phyloP scores from a whole-genome alignment of 352 stramenopile genomes.

The Pilasporangium apinafurcum region DNA sequence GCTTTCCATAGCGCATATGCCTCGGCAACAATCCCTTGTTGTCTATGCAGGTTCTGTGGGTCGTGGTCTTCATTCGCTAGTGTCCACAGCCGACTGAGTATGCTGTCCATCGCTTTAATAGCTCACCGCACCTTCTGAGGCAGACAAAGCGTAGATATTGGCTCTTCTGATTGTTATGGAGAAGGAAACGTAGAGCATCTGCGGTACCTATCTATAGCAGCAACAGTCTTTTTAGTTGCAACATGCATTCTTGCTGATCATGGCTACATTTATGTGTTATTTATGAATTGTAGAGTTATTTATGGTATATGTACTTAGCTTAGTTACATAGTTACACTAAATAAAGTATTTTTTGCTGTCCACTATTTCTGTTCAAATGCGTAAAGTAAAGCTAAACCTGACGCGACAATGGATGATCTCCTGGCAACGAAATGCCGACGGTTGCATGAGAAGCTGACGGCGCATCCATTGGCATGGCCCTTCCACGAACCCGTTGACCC shows the following conservation, averaged over 20 bases:
- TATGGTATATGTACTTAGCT: no score
- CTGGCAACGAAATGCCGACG: constrained; percentile 41
- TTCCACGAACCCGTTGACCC: constrained; percentile 95
- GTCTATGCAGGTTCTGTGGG: not conserved
- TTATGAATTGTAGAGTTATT: no score
- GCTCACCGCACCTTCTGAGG: no score
- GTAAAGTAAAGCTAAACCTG: not conserved
- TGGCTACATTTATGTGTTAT: no score
- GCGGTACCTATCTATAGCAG: no score
- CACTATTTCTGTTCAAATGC: not conserved
- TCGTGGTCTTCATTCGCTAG: constrained; percentile 20
- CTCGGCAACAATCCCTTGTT: constrained; percentile 20
- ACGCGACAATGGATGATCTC: constrained; percentile 29
- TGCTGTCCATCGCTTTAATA: constrained; percentile 32
- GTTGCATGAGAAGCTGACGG: constrained; percentile 59
- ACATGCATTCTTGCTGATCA: no score
- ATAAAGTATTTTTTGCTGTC: no score
- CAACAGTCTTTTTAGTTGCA: no score
- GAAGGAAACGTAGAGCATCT: no score
- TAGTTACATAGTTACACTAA: no score
- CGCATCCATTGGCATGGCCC: constrained; percentile 66
- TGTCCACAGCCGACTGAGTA: constrained; percentile 34
- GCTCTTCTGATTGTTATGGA: no score
- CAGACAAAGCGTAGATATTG: no score
- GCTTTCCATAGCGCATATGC: constrained; percentile 47